Conservation (phyloP, 169 alveolate species). For the Eimeria acervulina region DNA sequence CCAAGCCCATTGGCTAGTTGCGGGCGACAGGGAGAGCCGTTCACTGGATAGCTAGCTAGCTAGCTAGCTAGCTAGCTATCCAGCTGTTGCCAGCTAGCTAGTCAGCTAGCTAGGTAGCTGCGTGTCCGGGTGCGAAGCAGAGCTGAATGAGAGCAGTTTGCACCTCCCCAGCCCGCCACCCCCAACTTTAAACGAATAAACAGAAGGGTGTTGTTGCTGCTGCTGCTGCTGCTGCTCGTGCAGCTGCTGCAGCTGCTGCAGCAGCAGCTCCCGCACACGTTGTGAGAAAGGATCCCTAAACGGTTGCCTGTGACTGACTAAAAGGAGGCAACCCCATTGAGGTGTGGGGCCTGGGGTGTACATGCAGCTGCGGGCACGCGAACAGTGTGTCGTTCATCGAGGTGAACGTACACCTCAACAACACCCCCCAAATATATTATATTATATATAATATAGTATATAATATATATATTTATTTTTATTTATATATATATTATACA, state of each 20-base stretch:
- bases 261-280: conserved; percentile 11
- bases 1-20: conserved; percentile 37
- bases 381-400: too few relatives aligned
- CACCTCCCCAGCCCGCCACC: not conserved
- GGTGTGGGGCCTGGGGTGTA: conserved; percentile 7
- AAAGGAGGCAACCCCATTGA: not conserved
- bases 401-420: not conserved
- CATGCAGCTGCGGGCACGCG: not conserved
- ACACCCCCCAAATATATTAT: too few relatives aligned
- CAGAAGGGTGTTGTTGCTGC: not conserved
- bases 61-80: too few relatives aligned
- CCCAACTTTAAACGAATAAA: not conserved
- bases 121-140: not conserved
- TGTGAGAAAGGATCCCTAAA: not conserved
- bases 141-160: not conserved
- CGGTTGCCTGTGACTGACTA: not conserved
- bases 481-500: too few relatives aligned
- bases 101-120: not conserved
- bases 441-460: too few relatives aligned
- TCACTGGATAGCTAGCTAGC: too few relatives aligned
- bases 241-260: not conserved
- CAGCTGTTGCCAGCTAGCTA: too few relatives aligned
- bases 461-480: too few relatives aligned
- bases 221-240: not conserved
- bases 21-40: not conserved